phyloP scores from a whole-genome alignment of 345 rosid species.

The Corchorus capsularis region DNA sequence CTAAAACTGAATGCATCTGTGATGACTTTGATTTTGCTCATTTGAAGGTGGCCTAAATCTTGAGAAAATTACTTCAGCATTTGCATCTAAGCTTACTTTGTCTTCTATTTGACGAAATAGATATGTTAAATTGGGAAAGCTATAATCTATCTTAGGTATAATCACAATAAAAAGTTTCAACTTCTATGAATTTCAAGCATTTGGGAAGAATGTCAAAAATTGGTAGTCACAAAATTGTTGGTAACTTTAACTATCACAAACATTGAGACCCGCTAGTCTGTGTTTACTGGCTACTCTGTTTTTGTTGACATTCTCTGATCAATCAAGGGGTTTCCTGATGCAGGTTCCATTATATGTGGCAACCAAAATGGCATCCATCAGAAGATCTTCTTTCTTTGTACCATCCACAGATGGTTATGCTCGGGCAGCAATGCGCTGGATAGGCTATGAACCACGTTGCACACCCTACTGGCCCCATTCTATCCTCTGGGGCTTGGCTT shows the following conservation, averaged over 20 bases:
- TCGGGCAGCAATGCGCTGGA: conserved; percentile 56
- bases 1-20: background rate
- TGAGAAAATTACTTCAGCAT: background rate
- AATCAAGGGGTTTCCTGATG: conserved; percentile 13
- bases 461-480: conserved; percentile 88
- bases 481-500: conserved; percentile 53
- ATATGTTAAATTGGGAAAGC: background rate
- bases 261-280: background rate
- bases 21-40: background rate
- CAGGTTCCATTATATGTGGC: conserved; percentile 86
- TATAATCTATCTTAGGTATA: background rate
- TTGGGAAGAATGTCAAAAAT: background rate
- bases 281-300: background rate
- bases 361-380: conserved; percentile 81
- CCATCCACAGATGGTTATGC: conserved; percentile 77
- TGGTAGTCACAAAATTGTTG: background rate
- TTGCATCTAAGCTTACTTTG: background rate
- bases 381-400: conserved; percentile 68
- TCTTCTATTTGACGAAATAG: background rate
- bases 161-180: background rate
- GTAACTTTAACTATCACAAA: background rate
- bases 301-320: conserved; percentile 2
- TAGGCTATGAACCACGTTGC: conserved; percentile 75
- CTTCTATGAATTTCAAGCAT: background rate
- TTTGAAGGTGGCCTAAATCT: background rate